Base-by-base conservation (phyloP, 2,329 filamentous ascomycete species). In the Aspergillus unguis region DNA sequence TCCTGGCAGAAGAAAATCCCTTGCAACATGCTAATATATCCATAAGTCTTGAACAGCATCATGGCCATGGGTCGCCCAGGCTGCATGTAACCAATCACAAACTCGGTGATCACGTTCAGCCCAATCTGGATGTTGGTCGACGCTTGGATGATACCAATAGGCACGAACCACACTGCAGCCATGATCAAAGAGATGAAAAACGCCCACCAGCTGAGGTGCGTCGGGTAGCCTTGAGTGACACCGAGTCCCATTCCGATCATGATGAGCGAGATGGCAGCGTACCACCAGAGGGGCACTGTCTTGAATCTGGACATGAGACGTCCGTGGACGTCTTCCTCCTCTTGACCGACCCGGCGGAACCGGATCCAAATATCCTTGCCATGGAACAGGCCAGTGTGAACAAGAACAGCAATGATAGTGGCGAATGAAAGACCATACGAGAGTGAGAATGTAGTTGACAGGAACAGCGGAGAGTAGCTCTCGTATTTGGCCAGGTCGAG, bases 31-130 rank as follows among this genome's bases (percentile, higher is more conserved):
- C 78, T 83, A 51, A 87, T 81, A 65, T 86, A 87, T 46, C 85
- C 84, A 62, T 86, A 89, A 56, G 85, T 87, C 71, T 88, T 88
- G 75, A 89, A 89, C 73, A 89, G 80, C 85, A 90, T 90, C 79
- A 88, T 85, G 44, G 85, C 85, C 55, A 89, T 76, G 1, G 86
- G 86, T 3, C 79, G 79, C 27, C 86, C 86, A 0, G 86, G 86
- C 45, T 86, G 80, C 77, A 89, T 85, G 68, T 89, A 89, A 5
- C 86, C 86, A 55, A 86, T 80, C 54, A 90, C 79, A 61, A 86
- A 87, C 65, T 88, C 85, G n/a, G 85, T 53, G 53, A 89, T 71
- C 17, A 90, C 85, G 59, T 90, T 90, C 33, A 89, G 75, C 4
- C 85, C 85, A 3, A 88, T 84, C 36, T 70, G 59, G 10, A 81